Conservation (phyloP, 352 stramenopile genomes). For the Elongisporangium senticosum region DNA sequence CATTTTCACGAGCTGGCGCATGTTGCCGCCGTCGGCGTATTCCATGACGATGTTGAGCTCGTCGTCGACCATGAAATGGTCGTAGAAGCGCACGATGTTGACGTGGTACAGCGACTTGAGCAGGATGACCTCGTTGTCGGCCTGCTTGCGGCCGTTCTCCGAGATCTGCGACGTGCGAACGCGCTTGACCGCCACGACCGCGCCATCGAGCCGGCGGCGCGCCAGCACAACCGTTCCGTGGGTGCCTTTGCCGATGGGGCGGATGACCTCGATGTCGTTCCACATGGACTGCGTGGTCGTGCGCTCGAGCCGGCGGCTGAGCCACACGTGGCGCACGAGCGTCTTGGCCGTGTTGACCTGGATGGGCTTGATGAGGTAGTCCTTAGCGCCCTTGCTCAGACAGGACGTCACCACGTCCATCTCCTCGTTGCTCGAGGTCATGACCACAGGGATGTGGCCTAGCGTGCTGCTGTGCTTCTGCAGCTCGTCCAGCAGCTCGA, state of each 20-base stretch:
- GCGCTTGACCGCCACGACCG: conserved; percentile 81
- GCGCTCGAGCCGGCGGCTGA: conserved; percentile 61
- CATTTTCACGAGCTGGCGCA: conserved; percentile 80
- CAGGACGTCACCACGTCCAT: conserved; percentile 88
- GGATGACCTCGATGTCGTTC: conserved; percentile 81
- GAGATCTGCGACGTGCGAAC: conserved; percentile 75
- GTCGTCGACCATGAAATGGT: conserved; percentile 82
- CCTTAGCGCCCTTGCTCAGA: conserved; percentile 84
- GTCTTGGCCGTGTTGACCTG: conserved; percentile 89
- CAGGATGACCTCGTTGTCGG: conserved; percentile 86
- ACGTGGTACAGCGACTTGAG: conserved; percentile 88
- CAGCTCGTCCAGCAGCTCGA: conserved; percentile 82
- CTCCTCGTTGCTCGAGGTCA: conserved; percentile 88
- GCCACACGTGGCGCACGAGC: conserved; percentile 84
- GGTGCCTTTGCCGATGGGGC: conserved; percentile 83
- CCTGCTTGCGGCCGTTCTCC: conserved; percentile 81
- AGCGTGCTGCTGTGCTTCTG: conserved; percentile 59
- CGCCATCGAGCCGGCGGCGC: conserved; percentile 66
- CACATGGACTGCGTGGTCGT: conserved; percentile 71
- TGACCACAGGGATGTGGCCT: conserved; percentile 85
- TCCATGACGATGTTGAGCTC: conserved; percentile 90
- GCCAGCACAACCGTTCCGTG: conserved; percentile 82
- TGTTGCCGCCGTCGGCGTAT: conserved; percentile 77
- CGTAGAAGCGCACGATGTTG: conserved; percentile 88
- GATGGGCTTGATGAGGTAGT: conserved; percentile 90